phyloP scores from a whole-genome alignment of 352 stramenopile species.

The Phytopythium aichiense region DNA sequence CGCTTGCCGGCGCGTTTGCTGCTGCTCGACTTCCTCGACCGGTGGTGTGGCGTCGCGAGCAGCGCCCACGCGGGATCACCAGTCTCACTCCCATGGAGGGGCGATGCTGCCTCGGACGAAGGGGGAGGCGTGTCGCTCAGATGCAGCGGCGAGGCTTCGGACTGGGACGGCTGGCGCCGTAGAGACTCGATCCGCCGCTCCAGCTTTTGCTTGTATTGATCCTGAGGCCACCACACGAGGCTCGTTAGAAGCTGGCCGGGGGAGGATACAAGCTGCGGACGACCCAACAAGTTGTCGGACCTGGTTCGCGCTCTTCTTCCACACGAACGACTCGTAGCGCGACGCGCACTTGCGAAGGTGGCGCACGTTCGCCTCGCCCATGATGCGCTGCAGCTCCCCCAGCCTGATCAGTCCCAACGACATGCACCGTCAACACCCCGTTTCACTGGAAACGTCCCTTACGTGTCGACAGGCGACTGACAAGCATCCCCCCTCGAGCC shows the following conservation, averaged over 20 bases:
- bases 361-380: slow-evolving; percentile 39
- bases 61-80: slow-evolving; percentile 7
- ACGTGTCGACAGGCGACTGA: too few species aligned
- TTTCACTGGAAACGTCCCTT: too few species aligned
- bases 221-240: slow-evolving; percentile 9
- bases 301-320: slow-evolving; percentile 61
- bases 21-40: slow-evolving; percentile 9
- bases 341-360: slow-evolving; percentile 58
- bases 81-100: slow-evolving; percentile 5
- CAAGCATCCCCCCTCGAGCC: not conserved
- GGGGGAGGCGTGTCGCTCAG: not conserved
- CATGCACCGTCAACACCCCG: too few species aligned
- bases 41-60: slow-evolving; percentile 6
- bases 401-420: slow-evolving; percentile 23
- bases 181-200: slow-evolving; percentile 64
- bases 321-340: slow-evolving; percentile 68
- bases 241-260: not conserved
- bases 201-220: slow-evolving; percentile 63
- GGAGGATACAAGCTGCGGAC: too few species aligned
- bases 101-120: not conserved
- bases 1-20: slow-evolving; percentile 24
- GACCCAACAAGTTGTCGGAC: slow-evolving; percentile 24
- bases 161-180: slow-evolving; percentile 41
- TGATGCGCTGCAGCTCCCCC: slow-evolving; percentile 59
- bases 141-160: slow-evolving; percentile 11